Percentiles rank a stretch among this genome's conserved stretches.
phyloP scores from a whole-genome alignment of 345 rosid species.

The Moricandia moricandioides region DNA sequence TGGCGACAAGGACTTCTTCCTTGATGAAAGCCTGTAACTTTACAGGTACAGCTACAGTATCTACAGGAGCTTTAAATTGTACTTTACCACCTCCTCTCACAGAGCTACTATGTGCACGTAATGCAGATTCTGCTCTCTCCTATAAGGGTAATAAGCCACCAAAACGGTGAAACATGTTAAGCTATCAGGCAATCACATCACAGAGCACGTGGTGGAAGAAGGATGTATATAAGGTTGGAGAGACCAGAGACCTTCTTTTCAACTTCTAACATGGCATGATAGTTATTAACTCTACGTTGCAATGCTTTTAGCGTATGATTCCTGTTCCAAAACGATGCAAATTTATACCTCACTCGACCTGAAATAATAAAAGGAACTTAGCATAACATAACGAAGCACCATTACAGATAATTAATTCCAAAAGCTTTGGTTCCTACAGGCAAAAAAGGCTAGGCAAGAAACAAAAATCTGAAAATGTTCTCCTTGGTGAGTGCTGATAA shows the following conservation, averaged over 20 bases:
- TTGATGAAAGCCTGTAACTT: slow-evolving; percentile 69
- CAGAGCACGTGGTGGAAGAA: not conserved
- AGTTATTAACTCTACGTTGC: slow-evolving; percentile 69
- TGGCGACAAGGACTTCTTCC: slow-evolving; percentile 79
- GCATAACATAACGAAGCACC: slow-evolving; percentile 27
- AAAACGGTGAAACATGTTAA: slow-evolving; percentile 4
- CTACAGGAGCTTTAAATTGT: slow-evolving; percentile 48
- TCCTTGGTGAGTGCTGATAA: not conserved
- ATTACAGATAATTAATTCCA: slow-evolving; percentile 12
- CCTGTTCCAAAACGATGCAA: slow-evolving; percentile 99
- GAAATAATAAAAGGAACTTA: slow-evolving; percentile 40
- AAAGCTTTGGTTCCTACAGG: slow-evolving; percentile 1
- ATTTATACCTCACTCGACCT: slow-evolving; percentile 99
- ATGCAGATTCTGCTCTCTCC: slow-evolving; percentile 82
- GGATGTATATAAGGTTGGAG: not conserved
- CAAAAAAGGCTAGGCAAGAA: slow-evolving; percentile 1
- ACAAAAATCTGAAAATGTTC: not conserved
- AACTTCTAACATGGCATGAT: slow-evolving; percentile 69
- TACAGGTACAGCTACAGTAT: slow-evolving; percentile 46
- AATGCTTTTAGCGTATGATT: slow-evolving; percentile 81
- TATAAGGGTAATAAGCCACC: slow-evolving; percentile 36
- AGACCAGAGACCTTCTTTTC: slow-evolving; percentile 73
- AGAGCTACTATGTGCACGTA: slow-evolving; percentile 95
- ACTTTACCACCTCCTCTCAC: slow-evolving; percentile 47
- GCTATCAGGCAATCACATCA: slow-evolving; percentile 6